These are phyloP conservation scores for Penicillium malachiteum DNA, from an alignment of 495 filamentous ascomycete genomes.

Conservation along the genomic window DNA sequence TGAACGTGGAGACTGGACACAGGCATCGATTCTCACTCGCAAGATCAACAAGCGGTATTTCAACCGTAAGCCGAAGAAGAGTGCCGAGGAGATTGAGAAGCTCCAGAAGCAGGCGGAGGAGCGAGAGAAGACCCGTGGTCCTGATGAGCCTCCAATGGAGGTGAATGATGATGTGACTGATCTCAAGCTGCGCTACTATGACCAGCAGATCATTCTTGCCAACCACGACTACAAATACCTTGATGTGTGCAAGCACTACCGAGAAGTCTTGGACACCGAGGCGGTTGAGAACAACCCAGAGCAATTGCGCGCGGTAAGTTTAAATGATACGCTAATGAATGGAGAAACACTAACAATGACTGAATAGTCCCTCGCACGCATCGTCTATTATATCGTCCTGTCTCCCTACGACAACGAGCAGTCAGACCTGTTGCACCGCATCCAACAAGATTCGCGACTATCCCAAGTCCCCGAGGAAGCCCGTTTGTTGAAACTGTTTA, in stretches of 20 bases:
- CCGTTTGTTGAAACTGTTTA: conserved; percentile 87
- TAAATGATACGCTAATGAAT: neutral
- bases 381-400: conserved; percentile 96
- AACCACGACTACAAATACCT: conserved; percentile 98
- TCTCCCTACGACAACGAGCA: conserved; percentile 98
- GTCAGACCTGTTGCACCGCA: conserved; percentile 92
- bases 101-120: conserved; percentile 81
- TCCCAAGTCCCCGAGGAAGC: conserved; percentile 69
- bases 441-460: conserved; percentile 66
- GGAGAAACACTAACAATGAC: neutral
- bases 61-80: conserved; percentile 83
- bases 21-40: conserved; percentile 88
- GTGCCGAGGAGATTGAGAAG: conserved; percentile 81
- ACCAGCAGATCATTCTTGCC: conserved; percentile 89
- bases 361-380: conserved; percentile 76
- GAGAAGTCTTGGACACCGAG: conserved; percentile 92
- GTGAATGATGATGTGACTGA: conserved; percentile 91
- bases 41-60: conserved; percentile 97
- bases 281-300: conserved; percentile 85
- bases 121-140: conserved; percentile 65
- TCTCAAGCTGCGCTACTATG: conserved; percentile 92
- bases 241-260: conserved; percentile 94
- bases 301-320: conserved; percentile 76
- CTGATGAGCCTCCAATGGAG: conserved; percentile 72
- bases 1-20: conserved; percentile 92